These are phyloP conservation scores for Bremia lactucae DNA, from an alignment of 352 stramenopile genomes.

Conservation along the genomic window DNA sequence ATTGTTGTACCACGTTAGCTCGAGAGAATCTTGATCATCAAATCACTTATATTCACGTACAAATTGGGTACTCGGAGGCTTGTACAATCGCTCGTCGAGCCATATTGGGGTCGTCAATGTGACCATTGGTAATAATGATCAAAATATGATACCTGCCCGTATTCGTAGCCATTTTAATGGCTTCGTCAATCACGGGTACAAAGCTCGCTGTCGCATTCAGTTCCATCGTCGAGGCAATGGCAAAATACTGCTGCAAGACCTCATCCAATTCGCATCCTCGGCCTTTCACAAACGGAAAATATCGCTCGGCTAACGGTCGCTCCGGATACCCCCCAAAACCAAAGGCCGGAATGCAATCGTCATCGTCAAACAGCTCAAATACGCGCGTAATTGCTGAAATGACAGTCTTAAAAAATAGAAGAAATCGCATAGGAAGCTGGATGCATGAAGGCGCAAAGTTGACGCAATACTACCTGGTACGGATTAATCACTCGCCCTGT, in stretches of 20 bases:
- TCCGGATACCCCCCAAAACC: conserved; percentile 46
- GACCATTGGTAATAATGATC: conserved; percentile 69
- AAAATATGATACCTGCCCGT: conserved; percentile 64
- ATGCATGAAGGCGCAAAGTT: not conserved
- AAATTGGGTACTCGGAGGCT: conserved; percentile 69
- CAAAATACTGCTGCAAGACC: conserved; percentile 53
- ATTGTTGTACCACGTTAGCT: conserved; percentile 2
- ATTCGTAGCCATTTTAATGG: conserved; percentile 40
- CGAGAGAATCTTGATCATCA: not conserved
- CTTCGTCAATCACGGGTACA: conserved; percentile 51
- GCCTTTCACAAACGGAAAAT: conserved; percentile 41
- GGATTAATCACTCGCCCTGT: conserved; percentile 40
- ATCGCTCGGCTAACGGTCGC: conserved; percentile 14
- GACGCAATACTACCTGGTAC: conserved; percentile 31
- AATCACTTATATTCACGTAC: conserved; percentile 20
- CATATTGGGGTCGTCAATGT: conserved; percentile 53
- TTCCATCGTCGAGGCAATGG: conserved; percentile 47
- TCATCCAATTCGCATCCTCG: conserved; percentile 37
- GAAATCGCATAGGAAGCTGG: not conserved
- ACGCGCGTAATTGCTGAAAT: conserved; percentile 68
- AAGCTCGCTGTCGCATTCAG: conserved; percentile 59
- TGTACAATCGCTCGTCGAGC: conserved; percentile 53
- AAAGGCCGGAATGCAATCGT: conserved; percentile 64
- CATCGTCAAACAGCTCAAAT: conserved; percentile 66
- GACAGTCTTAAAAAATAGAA: conserved; percentile 28